These are phyloP conservation scores for Phytophthora constricta DNA, from an alignment of 352 stramenopile species.

Conservation along the genomic window DNA sequence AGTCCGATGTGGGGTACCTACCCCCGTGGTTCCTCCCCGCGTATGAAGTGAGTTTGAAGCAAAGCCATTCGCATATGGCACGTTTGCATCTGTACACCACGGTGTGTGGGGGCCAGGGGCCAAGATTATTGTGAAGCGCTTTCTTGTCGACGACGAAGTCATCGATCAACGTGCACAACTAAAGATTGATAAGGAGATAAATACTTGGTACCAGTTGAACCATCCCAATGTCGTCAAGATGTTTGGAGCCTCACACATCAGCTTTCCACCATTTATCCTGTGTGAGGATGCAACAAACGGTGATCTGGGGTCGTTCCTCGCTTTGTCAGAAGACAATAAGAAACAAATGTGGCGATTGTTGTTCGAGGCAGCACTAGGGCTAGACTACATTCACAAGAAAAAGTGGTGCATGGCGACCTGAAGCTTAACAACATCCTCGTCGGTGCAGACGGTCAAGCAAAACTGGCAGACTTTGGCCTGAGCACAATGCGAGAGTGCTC, in stretches of 20 bases:
- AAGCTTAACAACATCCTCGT: conserved; percentile 48
- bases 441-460: conserved; percentile 28
- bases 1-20: background rate
- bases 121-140: conserved; percentile 37
- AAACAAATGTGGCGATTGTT: conserved; percentile 33
- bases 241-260: conserved; percentile 37
- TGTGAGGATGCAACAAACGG: conserved; percentile 31
- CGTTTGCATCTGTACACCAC: conserved; percentile 22
- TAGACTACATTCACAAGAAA: conserved; percentile 58
- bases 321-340: conserved; percentile 6
- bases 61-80: conserved; percentile 14
- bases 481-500: background rate
- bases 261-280: conserved; percentile 28
- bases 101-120: conserved; percentile 26
- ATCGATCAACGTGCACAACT: background rate
- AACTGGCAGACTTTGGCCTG: conserved; percentile 24
- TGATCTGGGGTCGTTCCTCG: conserved; percentile 21
- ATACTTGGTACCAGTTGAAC: conserved; percentile 28
- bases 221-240: conserved; percentile 40
- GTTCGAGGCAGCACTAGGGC: conserved; percentile 38
- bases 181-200: conserved; percentile 27
- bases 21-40: conserved; percentile 17
- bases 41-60: conserved; percentile 17
- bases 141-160: conserved; percentile 6
- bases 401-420: conserved; percentile 77